These are phyloP conservation scores for Melaleuca alternifolia DNA, from an alignment of 345 rosid species.

Conservation along the genomic window DNA sequence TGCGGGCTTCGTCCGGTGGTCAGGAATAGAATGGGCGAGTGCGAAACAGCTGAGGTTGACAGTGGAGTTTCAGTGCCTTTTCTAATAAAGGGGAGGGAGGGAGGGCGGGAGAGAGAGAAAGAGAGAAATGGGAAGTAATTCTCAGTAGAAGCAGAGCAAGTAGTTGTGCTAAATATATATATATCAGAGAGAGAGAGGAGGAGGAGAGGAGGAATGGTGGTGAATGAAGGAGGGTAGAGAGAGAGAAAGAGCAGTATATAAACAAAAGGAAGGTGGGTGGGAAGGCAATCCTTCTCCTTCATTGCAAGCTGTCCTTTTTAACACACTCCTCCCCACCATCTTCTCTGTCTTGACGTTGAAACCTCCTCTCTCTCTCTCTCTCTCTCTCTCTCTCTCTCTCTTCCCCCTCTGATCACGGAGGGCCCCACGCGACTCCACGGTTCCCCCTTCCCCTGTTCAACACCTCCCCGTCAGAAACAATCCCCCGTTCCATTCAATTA, in stretches of 20 bases:
- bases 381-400: background rate
- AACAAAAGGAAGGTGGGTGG: slow-evolving; percentile 8
- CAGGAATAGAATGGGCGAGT: background rate
- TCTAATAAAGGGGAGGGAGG: background rate
- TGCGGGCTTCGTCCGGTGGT: background rate
- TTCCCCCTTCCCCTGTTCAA: background rate
- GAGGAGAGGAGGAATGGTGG: background rate
- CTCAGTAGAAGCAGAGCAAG: background rate
- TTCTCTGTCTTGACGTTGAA: slow-evolving; percentile 47
- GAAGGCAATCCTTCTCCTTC: slow-evolving; percentile 36
- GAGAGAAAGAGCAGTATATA: background rate
- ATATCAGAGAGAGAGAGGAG: background rate
- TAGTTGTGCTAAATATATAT: background rate
- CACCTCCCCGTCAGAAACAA: background rate
- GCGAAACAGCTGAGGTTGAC: background rate
- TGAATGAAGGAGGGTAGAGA: background rate
- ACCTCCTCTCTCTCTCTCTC: slow-evolving; percentile 11
- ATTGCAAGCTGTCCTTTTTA: slow-evolving; percentile 62
- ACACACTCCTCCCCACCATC: background rate
- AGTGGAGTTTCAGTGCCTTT: background rate
- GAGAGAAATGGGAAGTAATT: background rate
- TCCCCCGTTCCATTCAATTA: background rate
- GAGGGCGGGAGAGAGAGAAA: background rate
- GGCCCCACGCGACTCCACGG: background rate
- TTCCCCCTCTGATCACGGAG: background rate